These are phyloP conservation scores for Panaeolus cyanescens DNA, from an alignment of 768 basidiomycete genomes.

Conservation along the genomic window DNA sequence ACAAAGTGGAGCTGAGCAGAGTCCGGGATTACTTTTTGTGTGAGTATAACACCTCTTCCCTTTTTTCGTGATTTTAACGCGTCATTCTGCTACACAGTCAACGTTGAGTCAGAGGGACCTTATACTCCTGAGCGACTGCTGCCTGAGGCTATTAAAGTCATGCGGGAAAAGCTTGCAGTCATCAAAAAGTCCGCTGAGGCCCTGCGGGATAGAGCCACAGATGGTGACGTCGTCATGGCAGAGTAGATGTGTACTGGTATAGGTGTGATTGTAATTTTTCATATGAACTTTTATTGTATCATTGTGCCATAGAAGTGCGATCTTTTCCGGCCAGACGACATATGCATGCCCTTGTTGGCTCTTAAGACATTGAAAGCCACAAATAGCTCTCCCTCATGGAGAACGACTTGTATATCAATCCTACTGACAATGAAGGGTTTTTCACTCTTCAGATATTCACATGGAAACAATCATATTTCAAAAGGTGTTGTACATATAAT, in stretches of 20 bases:
- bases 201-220: conserved; percentile 44
- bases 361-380: no score
- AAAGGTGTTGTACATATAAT: no score
- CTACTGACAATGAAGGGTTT: no score
- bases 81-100: conserved; percentile 51
- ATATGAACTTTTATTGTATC: background rate
- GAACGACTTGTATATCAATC: no score
- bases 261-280: background rate
- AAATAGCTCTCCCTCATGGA: no score
- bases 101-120: conserved; percentile 87
- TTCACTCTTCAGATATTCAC: no score
- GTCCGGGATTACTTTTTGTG: conserved; percentile 94
- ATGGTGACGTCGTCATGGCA: conserved; percentile 57
- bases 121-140: conserved; percentile 85
- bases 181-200: conserved; percentile 62
- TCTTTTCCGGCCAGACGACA: no score
- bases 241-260: background rate
- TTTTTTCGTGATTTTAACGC: background rate
- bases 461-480: no score
- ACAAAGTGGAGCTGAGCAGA: conserved; percentile 78
- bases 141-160: conserved; percentile 76
- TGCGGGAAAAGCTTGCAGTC: conserved; percentile 74
- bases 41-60: conserved; percentile 43
- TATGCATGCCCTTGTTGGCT: no score
- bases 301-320: no score